phyloP scores from a whole-genome alignment of 2,329 filamentous ascomycete species.

The Fonsecaea monophora region DNA sequence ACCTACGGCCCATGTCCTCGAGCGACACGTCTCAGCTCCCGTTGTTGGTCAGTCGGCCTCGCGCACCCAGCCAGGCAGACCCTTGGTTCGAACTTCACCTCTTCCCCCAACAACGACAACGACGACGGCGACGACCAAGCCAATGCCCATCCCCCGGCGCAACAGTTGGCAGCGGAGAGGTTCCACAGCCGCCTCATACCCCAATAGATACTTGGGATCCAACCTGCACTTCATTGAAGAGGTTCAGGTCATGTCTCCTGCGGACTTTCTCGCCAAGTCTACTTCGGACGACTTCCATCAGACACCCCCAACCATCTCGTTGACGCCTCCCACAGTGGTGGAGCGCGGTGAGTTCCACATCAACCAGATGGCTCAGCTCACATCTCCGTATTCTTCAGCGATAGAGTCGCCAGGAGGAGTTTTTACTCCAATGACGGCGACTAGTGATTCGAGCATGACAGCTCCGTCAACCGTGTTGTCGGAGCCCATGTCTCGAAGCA shows the following conservation, averaged over 20 bases:
- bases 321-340: conserved; percentile 41
- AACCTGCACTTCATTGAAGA: conserved; percentile 45
- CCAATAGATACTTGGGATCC: conserved; percentile 49
- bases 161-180: conserved; percentile 27
- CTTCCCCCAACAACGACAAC: conserved; percentile 33
- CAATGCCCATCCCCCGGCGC: conserved; percentile 40
- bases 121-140: conserved; percentile 42
- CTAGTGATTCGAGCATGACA: conserved; percentile 42
- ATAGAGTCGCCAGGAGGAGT: conserved; percentile 39
- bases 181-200: conserved; percentile 45
- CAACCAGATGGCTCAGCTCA: conserved; percentile 38
- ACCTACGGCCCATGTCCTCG: conserved; percentile 26
- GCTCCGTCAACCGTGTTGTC: conserved; percentile 43
- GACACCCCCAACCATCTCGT: conserved; percentile 35
- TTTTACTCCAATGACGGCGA: conserved; percentile 36
- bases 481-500: conserved; percentile 53
- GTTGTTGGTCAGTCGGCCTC: conserved; percentile 19
- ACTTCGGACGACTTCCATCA: conserved; percentile 42
- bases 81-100: conserved; percentile 44
- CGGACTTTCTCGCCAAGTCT: conserved; percentile 50
- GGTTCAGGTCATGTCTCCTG: conserved; percentile 52
- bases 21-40: conserved; percentile 40
- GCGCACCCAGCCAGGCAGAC: conserved; percentile 31
- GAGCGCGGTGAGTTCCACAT: conserved; percentile 41
- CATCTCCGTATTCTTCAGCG: conserved; percentile 38